Base-by-base conservation (phyloP, 495 filamentous ascomycete genomes). In the Oidiodendron maius region DNA sequence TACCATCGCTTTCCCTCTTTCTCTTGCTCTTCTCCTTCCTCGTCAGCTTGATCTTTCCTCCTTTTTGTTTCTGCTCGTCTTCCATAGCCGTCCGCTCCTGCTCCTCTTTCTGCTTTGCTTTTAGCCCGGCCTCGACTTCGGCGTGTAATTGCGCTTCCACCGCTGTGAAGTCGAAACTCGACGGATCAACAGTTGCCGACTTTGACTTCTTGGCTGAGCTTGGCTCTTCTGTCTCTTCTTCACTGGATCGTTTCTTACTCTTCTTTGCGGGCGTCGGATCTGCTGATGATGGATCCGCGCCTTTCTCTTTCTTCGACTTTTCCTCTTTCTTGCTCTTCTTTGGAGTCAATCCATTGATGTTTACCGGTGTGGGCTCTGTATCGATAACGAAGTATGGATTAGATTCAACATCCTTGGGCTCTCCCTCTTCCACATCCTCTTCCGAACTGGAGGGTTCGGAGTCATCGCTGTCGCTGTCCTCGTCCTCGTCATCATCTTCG, bases 341-440 rank as follows among this genome's bases (percentile, higher is more conserved):
- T 46, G 23, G 8, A n/a, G 42, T 30, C 25, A 25, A 15, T 2
- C 32, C 22, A 23, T 35, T 34, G 6, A 53, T 0, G 15, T 41
- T 32, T 11, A 55, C 51, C 5, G 51, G 48, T 35, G 56, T 59
- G 24, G 48, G 48, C 9, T 59, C 40, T 0, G 51, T 52, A 32
- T 59, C 51, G 36, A 59, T 36, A 9, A 48, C 47, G 23, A 59
- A 59, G 34, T 46, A 49, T 24, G 50, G 47, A 38, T 51, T 58
- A 12, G 55, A 32, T 35, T 51, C 47, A 11, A 48, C 51, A n/a
- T n/a, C n/a, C n/a, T n/a, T n/a, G 16, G 32, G 32, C 30, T 34
- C 30, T 35, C 32, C 32, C 32, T 35, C 32, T 4, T 35, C 16
- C 32, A 16, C 32, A 35, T 13, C 4, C 13, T n/a, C n/a, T n/a